These are phyloP conservation scores for Cryptosporidium parvum DNA, from an alignment of 169 alveolate species.

Conservation along the genomic window DNA sequence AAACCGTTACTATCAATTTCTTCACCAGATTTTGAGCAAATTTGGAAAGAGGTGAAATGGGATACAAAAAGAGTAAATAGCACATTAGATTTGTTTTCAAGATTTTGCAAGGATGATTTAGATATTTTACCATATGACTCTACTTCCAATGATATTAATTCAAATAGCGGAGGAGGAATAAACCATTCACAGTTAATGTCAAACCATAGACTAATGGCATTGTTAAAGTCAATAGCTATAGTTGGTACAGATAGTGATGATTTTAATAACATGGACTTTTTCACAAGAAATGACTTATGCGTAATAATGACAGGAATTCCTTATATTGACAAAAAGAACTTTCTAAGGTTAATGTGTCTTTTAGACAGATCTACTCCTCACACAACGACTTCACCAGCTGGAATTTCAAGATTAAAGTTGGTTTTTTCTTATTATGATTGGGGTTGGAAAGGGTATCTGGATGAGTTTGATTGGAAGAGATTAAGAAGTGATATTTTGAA, in stretches of 20 bases:
- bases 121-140: not conserved
- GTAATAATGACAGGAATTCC: conserved; percentile 71
- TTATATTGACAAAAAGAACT: conserved; percentile 57
- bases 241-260: conserved; percentile 18
- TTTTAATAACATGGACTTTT: conserved; percentile 7
- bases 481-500: conserved; percentile 47
- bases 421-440: conserved; percentile 70
- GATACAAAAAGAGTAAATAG: conserved; percentile 50
- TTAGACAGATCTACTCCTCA: conserved; percentile 72
- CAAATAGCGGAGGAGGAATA: not conserved
- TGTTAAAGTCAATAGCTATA: conserved; percentile 56
- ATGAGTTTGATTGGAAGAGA: conserved; percentile 60
- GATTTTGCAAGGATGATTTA: conserved; percentile 53
- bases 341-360: conserved; percentile 56
- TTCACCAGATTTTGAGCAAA: conserved; percentile 42
- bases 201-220: conserved; percentile 31
- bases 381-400: conserved; percentile 75
- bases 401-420: conserved; percentile 64
- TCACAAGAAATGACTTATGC: conserved; percentile 52
- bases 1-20: conserved; percentile 35
- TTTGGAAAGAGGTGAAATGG: conserved; percentile 73
- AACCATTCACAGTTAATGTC: conserved; percentile 35
- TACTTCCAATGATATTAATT: not conserved
- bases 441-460: conserved; percentile 75
- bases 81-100: conserved; percentile 30